Evolutionary conservation across 257 asterid species (phyloP), one percentile per base, ranked within the genome.

Genomic region (Capsicum rhomboideum): DNA sequence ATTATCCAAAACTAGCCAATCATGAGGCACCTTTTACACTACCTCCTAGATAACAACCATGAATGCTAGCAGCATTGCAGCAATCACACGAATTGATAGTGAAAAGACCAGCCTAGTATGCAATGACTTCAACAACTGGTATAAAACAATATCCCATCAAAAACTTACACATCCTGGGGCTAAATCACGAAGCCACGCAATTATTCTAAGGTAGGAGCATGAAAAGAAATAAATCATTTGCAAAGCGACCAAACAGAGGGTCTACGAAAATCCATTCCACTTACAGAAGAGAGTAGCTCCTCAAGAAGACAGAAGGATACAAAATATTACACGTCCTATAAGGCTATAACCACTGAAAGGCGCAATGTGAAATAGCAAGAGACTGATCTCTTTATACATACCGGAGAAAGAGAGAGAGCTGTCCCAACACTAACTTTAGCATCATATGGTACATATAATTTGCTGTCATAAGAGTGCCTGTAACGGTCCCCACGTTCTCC

Each of bases 401-500:
- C 4, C 82, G 59, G 83, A 86, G 86, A 79, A 53, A 83, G 90
- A 85, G 87, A 90, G 79, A 67, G 78, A 40, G 66, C n/a, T 49
- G 83, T 81, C 89, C 97, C 52, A 78, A 95, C 99, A 77, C 91
- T 95, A 88, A 83, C 83, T 83, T 93, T 92, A 28, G 88, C 84
- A 54, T 93, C 97, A 80, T 88, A 93, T 82, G 89, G 90, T 79
- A 94, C 96, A 86, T 88, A 90, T 79, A 84, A 83, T 91, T 92
- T 93, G 90, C 89, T 85, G 63, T 95, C 98, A 82, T 89, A 91
- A 56, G 99, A 84, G 84, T 85, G 91, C 82, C 87, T 84, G 92
- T 87, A 91, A 83, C 88, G 91, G 20, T 91, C 95, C 86, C 83
- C 93, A 88, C 86, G 93, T 87, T 92, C 97, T 11, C 84, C 72